Evolutionary conservation across 1,284 basidiomycete genomes (phyloP).

Genomic region (Puccinia brachypodii): DNA sequence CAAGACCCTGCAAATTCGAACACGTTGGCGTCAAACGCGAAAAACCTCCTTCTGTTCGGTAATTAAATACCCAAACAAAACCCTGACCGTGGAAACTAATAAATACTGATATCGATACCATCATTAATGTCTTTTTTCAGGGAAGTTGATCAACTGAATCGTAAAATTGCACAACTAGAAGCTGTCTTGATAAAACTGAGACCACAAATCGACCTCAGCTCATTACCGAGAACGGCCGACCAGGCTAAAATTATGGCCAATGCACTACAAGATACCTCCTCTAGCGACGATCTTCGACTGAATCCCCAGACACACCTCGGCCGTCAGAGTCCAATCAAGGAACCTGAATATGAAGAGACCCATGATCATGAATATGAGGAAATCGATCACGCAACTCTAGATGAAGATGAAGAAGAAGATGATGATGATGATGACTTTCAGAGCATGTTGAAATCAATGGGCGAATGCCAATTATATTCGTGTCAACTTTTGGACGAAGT

Average conservation of each 20-base stretch:
- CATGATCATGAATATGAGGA: not conserved
- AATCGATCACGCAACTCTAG: not conserved
- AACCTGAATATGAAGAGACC: not conserved
- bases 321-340: not conserved
- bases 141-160: slow-evolving; percentile 30
- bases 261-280: not conserved
- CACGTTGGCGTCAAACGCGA: slow-evolving; percentile 32
- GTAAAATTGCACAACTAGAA: slow-evolving; percentile 25
- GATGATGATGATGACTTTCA: not conserved
- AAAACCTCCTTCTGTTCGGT: slow-evolving; percentile 34
- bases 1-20: slow-evolving; percentile 40
- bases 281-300: not conserved
- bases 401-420: slow-evolving; percentile 1
- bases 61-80: not conserved
- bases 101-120: not conserved
- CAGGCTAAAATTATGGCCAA: slow-evolving; percentile 35
- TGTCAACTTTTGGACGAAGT: not conserved
- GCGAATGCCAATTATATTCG: not conserved
- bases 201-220: slow-evolving; percentile 21
- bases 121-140: not conserved
- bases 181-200: slow-evolving; percentile 5
- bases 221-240: slow-evolving; percentile 28
- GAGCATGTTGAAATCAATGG: not conserved
- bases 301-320: not conserved
- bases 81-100: not conserved